A percentile compares a stretch with the other conserved stretches of the same genome.
These are phyloP conservation scores for Termitomyces sp. DNA, from an alignment of 768 basidiomycete species.

Conservation along the genomic window DNA sequence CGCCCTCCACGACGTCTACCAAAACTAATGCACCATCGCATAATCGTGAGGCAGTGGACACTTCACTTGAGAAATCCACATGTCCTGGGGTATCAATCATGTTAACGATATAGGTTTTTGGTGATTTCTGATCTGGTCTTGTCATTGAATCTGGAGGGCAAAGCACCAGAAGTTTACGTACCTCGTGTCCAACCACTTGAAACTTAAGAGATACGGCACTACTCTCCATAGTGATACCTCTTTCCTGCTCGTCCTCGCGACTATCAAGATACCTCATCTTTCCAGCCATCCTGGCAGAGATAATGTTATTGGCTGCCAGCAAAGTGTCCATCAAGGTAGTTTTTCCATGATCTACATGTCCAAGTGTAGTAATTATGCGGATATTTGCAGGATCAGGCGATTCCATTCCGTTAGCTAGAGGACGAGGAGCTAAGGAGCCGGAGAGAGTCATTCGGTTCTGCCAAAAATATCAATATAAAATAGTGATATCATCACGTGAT, in stretches of 20 bases:
- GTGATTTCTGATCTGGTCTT: conserved; percentile 42
- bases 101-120: conserved; percentile 81
- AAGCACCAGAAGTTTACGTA: conserved; percentile 29
- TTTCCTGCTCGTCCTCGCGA: conserved; percentile 94
- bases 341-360: conserved; percentile 96
- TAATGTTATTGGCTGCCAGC: conserved; percentile 96
- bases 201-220: conserved; percentile 91
- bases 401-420: conserved; percentile 20
- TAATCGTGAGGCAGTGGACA: conserved; percentile 88
- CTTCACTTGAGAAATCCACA: conserved; percentile 97
- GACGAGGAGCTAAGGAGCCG: background rate
- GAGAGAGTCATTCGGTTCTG: background rate
- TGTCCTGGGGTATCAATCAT: conserved; percentile 99
- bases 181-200: conserved; percentile 70
- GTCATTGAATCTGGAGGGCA: conserved; percentile 23
- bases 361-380: conserved; percentile 81
- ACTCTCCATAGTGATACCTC: conserved; percentile 99
- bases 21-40: conserved; percentile 95
- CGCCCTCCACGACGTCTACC: conserved; percentile 96
- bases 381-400: conserved; percentile 45
- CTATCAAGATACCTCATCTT: conserved; percentile 95
- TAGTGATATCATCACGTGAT: conserved; percentile 17
- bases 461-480: background rate
- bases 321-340: conserved; percentile 94
- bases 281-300: conserved; percentile 90